Percentiles rank a stretch among this genome's conserved stretches.
These are phyloP conservation scores for Alternaria sp. DNA, from an alignment of 2,329 filamentous ascomycete species.

Conservation along the genomic window DNA sequence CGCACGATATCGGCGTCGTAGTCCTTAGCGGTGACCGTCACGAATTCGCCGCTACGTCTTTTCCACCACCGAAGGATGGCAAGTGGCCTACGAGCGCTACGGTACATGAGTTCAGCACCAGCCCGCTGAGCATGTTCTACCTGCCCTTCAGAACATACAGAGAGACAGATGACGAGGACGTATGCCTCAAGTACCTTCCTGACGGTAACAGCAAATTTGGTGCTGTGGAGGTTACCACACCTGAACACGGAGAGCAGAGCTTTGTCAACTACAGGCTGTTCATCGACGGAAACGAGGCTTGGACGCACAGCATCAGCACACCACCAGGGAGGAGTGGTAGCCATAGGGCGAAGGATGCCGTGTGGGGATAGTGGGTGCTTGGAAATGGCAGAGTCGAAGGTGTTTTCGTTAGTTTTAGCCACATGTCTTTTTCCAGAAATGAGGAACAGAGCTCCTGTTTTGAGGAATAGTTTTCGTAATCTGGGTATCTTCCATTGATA, in stretches of 20 bases:
- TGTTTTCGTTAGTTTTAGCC: not conserved
- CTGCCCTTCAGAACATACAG: slow-evolving; percentile 82
- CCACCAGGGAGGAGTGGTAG: slow-evolving; percentile 50
- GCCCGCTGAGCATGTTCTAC: slow-evolving; percentile 93
- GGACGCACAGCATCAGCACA: slow-evolving; percentile 64
- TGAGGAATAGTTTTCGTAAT: not conserved
- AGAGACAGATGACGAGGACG: slow-evolving; percentile 81
- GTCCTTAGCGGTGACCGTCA: slow-evolving; percentile 93
- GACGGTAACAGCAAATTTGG: slow-evolving; percentile 90
- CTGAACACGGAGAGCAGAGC: slow-evolving; percentile 69
- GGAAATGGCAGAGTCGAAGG: not conserved
- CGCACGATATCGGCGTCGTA: slow-evolving; percentile 75
- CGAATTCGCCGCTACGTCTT: slow-evolving; percentile 90
- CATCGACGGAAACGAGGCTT: slow-evolving; percentile 78
- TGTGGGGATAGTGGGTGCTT: slow-evolving; percentile 47
- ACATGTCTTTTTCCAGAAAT: not conserved
- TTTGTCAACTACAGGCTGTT: slow-evolving; percentile 81
- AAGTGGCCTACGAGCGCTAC: slow-evolving; percentile 55
- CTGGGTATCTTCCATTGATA: not conserved
- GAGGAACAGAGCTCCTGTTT: not conserved
- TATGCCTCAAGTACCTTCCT: slow-evolving; percentile 85
- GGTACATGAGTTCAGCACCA: slow-evolving; percentile 91
- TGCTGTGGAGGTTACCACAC: slow-evolving; percentile 76
- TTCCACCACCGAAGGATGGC: slow-evolving; percentile 67
- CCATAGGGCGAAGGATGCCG: slow-evolving; percentile 53